Conservation (phyloP, 257 asterid genomes). For the Salvia rosmarinus region DNA sequence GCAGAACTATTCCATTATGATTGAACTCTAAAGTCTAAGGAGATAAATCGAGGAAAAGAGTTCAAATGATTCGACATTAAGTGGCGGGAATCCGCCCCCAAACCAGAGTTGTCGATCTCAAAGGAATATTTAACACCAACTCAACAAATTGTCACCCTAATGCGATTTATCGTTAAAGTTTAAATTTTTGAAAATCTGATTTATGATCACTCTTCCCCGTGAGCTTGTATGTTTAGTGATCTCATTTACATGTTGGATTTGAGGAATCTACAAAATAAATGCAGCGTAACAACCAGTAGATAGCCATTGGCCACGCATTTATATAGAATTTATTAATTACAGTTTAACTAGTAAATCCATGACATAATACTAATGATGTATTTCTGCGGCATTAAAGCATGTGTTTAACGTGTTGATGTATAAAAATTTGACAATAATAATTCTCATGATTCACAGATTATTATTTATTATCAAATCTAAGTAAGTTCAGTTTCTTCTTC, state of each 20-base stretch:
- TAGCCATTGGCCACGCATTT: too few relatives aligned
- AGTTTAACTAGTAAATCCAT: neutral
- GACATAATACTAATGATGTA: too few relatives aligned
- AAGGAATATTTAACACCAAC: neutral
- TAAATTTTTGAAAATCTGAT: too few relatives aligned
- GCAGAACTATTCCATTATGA: neutral
- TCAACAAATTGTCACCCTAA: neutral
- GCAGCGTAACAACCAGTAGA: neutral
- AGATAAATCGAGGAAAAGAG: neutral
- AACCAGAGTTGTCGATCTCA: neutral
- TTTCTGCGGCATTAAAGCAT: too few relatives aligned
- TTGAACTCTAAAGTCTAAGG: neutral
- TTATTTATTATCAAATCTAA: too few relatives aligned
- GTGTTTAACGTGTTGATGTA: too few relatives aligned
- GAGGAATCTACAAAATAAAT: neutral
- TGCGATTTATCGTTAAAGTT: too few relatives aligned
- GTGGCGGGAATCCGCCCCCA: too few relatives aligned
- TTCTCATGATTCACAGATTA: too few relatives aligned
- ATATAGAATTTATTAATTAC: too few relatives aligned
- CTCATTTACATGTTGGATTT: neutral
- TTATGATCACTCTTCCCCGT: neutral
- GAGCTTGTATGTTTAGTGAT: conserved; percentile 17
- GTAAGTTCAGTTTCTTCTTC: neutral
- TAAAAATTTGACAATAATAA: too few relatives aligned
- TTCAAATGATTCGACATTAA: neutral